Percentiles rank a stretch among this genome's conserved stretches.
Evolutionary conservation across 192 early-diverging fungal genomes (phyloP).

Genomic region (Radiomyces spectabilis): DNA sequence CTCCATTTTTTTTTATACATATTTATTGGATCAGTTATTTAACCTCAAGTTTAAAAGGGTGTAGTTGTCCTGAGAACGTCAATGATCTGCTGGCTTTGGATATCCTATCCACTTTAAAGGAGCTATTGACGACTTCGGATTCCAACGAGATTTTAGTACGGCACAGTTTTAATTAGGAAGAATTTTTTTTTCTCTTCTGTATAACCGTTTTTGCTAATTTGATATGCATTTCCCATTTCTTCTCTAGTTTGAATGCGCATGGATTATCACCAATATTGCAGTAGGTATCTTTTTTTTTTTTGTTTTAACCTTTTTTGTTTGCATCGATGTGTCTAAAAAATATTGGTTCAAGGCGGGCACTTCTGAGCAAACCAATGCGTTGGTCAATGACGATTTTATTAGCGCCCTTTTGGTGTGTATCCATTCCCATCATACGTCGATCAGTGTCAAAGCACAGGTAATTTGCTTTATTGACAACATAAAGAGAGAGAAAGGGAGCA

Average conservation of each 20-base stretch:
- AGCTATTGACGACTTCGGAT: too few relatives aligned
- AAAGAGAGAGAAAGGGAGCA: not conserved
- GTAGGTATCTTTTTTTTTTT: constrained; percentile 7
- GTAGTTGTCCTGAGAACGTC: not conserved
- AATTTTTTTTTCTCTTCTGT: too few relatives aligned
- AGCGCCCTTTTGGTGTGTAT: constrained; percentile 7
- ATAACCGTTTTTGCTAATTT: too few relatives aligned
- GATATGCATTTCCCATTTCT: too few relatives aligned
- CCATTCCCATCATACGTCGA: not conserved
- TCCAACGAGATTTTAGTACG: too few relatives aligned
- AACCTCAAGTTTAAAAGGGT: not conserved
- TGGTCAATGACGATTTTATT: constrained; percentile 16
- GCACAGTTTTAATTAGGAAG: too few relatives aligned
- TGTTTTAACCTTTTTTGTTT: not conserved
- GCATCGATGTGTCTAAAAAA: too few relatives aligned
- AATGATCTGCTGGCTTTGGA: constrained; percentile 17
- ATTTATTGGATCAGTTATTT: not conserved
- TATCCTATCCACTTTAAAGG: too few relatives aligned
- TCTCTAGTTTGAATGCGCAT: constrained; percentile 28
- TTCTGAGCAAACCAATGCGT: constrained; percentile 15
- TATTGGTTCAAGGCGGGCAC: constrained; percentile 22
- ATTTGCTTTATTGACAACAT: too few relatives aligned
- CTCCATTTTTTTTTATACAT: not conserved
- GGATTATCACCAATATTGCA: constrained; percentile 35
- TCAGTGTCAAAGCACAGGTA: constrained; percentile 19